phyloP scores from a whole-genome alignment of 2,329 filamentous ascomycete species.

The Chaetomiaceae sp. region DNA sequence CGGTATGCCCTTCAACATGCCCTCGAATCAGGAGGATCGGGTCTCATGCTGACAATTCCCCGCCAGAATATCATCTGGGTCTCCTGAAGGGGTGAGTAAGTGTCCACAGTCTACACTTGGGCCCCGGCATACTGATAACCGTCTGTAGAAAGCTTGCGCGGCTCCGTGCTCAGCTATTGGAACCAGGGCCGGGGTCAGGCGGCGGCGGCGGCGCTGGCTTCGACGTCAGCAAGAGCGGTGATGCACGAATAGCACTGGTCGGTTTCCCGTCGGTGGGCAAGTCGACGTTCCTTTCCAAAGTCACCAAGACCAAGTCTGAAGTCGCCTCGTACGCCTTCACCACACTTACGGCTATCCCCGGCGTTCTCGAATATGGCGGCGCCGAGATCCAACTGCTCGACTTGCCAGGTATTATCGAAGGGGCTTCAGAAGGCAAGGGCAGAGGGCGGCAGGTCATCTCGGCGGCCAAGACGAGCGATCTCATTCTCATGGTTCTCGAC shows the following conservation, averaged over 20 bases:
- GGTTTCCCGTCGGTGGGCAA: constrained; percentile 99
- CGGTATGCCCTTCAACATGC: constrained; percentile 55
- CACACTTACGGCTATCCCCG: constrained; percentile 92
- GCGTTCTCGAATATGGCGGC: constrained; percentile 94
- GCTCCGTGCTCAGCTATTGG: constrained; percentile 87
- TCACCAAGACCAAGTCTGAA: constrained; percentile 95
- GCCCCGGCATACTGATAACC: not conserved
- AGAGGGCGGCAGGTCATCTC: constrained; percentile 94
- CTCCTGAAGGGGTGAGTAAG: constrained; percentile 81
- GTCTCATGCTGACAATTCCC: constrained; percentile 6
- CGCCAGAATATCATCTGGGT: constrained; percentile 91
- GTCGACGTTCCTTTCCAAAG: constrained; percentile 97
- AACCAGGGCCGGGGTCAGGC: constrained; percentile 76
- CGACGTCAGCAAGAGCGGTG: constrained; percentile 91
- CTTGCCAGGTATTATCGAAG: constrained; percentile 96
- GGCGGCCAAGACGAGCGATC: constrained; percentile 94
- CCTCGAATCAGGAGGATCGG: no score
- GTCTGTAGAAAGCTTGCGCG: constrained; percentile 81
- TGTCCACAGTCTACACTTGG: not conserved
- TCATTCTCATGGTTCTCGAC: constrained; percentile 95
- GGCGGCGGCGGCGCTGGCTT: constrained; percentile 78
- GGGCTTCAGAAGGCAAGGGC: constrained; percentile 91
- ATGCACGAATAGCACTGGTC: constrained; percentile 93
- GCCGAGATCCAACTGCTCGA: constrained; percentile 98
- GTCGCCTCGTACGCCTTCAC: constrained; percentile 97